These are phyloP conservation scores for Talaromyces adpressus DNA, from an alignment of 495 filamentous ascomycete species.

Conservation along the genomic window DNA sequence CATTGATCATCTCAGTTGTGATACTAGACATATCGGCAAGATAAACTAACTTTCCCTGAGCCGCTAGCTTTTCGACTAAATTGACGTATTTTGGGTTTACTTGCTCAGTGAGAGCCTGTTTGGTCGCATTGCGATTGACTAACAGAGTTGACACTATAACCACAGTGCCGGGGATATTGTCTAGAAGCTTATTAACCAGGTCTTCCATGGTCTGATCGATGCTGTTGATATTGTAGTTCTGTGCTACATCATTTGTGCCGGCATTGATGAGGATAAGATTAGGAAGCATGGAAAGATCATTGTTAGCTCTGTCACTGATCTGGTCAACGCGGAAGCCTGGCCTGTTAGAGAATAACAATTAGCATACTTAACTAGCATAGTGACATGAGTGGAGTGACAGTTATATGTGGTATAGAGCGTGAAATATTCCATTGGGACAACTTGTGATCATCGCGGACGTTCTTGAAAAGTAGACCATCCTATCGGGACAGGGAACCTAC, in stretches of 20 bases:
- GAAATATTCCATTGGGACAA: too few species aligned
- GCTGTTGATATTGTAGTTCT: neutral
- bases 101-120: neutral
- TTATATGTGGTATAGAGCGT: too few species aligned
- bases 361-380: too few species aligned
- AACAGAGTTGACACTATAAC: neutral
- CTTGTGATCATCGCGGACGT: too few species aligned
- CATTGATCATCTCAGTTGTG: slow-evolving; percentile 4
- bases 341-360: too few species aligned
- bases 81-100: neutral
- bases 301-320: neutral
- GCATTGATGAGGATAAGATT: neutral
- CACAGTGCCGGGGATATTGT: neutral
- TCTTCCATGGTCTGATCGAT: neutral
- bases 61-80: neutral
- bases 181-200: neutral
- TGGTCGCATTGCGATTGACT: neutral
- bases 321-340: slow-evolving; percentile 1
- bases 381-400: too few species aligned
- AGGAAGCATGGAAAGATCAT: neutral
- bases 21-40: slow-evolving; percentile 1
- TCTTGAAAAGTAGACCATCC: too few species aligned
- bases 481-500: too few species aligned
- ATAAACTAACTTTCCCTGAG: neutral
- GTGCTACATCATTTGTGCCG: neutral